These are phyloP conservation scores for Yamadazyma insecticola DNA, from an alignment of 805 yeast species.

Conservation along the genomic window DNA sequence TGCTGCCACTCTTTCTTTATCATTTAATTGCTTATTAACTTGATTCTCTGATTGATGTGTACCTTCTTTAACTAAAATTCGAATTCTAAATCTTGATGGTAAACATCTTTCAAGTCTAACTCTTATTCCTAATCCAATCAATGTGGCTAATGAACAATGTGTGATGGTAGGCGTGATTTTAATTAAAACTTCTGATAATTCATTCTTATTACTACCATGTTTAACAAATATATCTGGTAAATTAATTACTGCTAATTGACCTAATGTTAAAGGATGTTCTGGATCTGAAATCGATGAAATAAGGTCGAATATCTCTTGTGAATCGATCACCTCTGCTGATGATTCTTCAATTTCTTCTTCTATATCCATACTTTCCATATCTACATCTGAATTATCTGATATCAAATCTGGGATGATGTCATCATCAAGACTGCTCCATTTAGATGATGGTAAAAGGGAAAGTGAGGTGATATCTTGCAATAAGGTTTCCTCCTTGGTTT, in stretches of 20 bases:
- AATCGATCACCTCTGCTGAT: too few species aligned
- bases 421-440: too few species aligned
- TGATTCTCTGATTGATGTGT: conserved; percentile 94
- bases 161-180: conserved; percentile 96
- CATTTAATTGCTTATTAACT: conserved; percentile 94
- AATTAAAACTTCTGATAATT: conserved; percentile 70
- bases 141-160: conserved; percentile 93
- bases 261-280: conserved; percentile 92
- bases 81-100: conserved; percentile 78
- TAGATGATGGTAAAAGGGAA: conserved; percentile 36
- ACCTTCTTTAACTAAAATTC: conserved; percentile 80
- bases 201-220: conserved; percentile 40
- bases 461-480: conserved; percentile 18
- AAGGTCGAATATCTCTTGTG: conserved; percentile 86
- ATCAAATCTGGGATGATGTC: conserved; percentile 22
- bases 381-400: conserved; percentile 14
- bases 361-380: conserved; percentile 16
- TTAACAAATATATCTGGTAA: conserved; percentile 70
- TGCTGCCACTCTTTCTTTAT: conserved; percentile 96
- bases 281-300: conserved; percentile 91
- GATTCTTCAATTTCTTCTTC: conserved; percentile 48
- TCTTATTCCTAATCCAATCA: conserved; percentile 91
- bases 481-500: conserved; percentile 13
- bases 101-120: conserved; percentile 87
- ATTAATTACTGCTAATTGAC: conserved; percentile 91